These are phyloP conservation scores for Podospora bellae-mahoneyi DNA, from an alignment of 495 filamentous ascomycete genomes.

Conservation along the genomic window DNA sequence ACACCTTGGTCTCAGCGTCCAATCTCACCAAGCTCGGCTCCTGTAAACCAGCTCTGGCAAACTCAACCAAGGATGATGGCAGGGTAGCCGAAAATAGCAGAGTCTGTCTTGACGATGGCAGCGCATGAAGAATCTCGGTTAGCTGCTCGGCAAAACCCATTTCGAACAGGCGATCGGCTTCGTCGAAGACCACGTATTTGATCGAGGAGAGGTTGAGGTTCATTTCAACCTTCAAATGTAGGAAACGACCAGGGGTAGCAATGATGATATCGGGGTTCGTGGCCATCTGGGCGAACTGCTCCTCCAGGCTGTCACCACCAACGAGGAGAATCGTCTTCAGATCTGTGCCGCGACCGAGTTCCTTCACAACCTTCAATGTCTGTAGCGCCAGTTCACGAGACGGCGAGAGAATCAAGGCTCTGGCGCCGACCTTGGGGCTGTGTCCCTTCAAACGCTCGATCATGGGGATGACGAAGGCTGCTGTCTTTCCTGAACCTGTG, in stretches of 20 bases:
- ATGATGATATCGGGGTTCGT: conserved; percentile 94
- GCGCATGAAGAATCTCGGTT: conserved; percentile 84
- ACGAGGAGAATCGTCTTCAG: conserved; percentile 83
- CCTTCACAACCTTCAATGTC: conserved; percentile 93
- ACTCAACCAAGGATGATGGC: conserved; percentile 90
- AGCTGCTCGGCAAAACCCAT: conserved; percentile 96
- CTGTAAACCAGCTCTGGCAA: conserved; percentile 86
- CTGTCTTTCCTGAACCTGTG: conserved; percentile 95
- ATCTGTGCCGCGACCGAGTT: conserved; percentile 86
- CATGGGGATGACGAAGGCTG: conserved; percentile 97
- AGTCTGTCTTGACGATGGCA: conserved; percentile 82
- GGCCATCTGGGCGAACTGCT: conserved; percentile 91
- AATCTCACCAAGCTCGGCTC: conserved; percentile 84
- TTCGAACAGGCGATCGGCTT: conserved; percentile 94
- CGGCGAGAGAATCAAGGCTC: conserved; percentile 84
- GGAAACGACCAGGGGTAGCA: conserved; percentile 90
- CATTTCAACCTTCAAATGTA: conserved; percentile 97
- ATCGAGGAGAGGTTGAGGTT: conserved; percentile 79
- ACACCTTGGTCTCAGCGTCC: conserved; percentile 92
- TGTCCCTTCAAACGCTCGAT: conserved; percentile 91
- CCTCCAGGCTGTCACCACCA: conserved; percentile 92
- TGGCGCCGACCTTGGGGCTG: conserved; percentile 75
- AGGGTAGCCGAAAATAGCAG: conserved; percentile 93
- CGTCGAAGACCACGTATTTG: conserved; percentile 91
- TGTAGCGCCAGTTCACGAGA: conserved; percentile 91